Base-by-base conservation (phyloP, 192 early-diverging fungal genomes). In the Jimgerdemannia lactiflua region DNA sequence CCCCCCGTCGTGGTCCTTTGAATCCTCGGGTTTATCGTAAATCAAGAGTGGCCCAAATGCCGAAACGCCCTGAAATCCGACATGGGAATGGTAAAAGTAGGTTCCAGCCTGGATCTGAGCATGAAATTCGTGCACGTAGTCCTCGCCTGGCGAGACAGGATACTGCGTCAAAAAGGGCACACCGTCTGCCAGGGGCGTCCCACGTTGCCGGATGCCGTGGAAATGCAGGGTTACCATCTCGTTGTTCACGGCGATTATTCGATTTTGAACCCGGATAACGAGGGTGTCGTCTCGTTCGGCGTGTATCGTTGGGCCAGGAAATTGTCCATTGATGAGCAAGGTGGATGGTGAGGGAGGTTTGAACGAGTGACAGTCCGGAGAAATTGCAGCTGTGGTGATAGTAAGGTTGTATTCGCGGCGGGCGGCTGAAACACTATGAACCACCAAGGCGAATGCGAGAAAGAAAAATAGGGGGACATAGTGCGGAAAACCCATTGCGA, bases 91-190 rank as follows among this genome's bases (percentile, higher is more conserved):
- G 67, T 80, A 80, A 65, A 85, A 86, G 71, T 81, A 88, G 71
- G 87, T 88, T 74, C 87, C 87, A 29, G 77, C 75, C 1, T 79
- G 69, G 8, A 84, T 64, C 19, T 73, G 42, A 0, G 80, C 77
- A n/a, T 76, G 75, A 64, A 89, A 89, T 4, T 81, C 76, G 72
- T 86, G 83, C 18, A 78, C 72, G 70, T 79, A 89, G 18, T 82
- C 84, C 20, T 78, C 64, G 8, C 88, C 88, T 14, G 84, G 74
- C 3, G 77, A 70, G 40, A 89, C 86, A 9, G 88, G 83, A 49
- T 80, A 80, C 41, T 89, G 86, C 64, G 89, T 93, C 75, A 90
- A 82, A 39, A 86, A 87, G 10, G 92, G 88, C 11, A 86, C 83
- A 40, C 88, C 88, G 40, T 89, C 88, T 7, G 81, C 80, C 44